phyloP scores from a whole-genome alignment of 2,329 filamentous ascomycete species.

The Cladosporium sp. region DNA sequence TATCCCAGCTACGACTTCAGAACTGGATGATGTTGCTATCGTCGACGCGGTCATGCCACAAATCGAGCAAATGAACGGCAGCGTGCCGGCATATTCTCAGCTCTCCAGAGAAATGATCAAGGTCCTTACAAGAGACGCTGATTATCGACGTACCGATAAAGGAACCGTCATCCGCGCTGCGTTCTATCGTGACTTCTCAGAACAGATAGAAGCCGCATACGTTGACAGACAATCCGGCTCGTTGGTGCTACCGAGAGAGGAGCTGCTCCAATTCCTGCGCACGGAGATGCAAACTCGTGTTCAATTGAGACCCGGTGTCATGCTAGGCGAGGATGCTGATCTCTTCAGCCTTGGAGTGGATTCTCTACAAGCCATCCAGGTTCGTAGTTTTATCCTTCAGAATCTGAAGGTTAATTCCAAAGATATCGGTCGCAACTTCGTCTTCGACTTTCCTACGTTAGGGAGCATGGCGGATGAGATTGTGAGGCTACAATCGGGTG shows the following conservation, averaged over 20 bases:
- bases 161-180: slow-evolving; percentile 49
- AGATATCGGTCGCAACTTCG: slow-evolving; percentile 50
- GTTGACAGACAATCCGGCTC: slow-evolving; percentile 20
- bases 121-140: slow-evolving; percentile 38
- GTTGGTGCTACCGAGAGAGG: slow-evolving; percentile 22
- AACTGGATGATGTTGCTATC: slow-evolving; percentile 38
- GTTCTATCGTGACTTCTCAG: slow-evolving; percentile 43
- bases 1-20: slow-evolving; percentile 42
- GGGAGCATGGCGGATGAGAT: slow-evolving; percentile 43
- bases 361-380: slow-evolving; percentile 54
- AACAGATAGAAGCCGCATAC: slow-evolving; percentile 44
- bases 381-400: slow-evolving; percentile 49
- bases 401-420: slow-evolving; percentile 46
- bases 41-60: slow-evolving; percentile 45
- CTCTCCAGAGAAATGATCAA: slow-evolving; percentile 49
- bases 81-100: slow-evolving; percentile 46
- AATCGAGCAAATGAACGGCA: slow-evolving; percentile 46
- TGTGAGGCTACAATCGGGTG: slow-evolving; percentile 36
- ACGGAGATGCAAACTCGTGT: slow-evolving; percentile 17
- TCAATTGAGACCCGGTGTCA: slow-evolving; percentile 17
- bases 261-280: slow-evolving; percentile 14
- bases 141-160: slow-evolving; percentile 51
- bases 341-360: slow-evolving; percentile 57
- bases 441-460: slow-evolving; percentile 54
- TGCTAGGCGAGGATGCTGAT: slow-evolving; percentile 40